Base-by-base conservation (phyloP, 345 rosid genomes). In the Streptanthus diversifolius region DNA sequence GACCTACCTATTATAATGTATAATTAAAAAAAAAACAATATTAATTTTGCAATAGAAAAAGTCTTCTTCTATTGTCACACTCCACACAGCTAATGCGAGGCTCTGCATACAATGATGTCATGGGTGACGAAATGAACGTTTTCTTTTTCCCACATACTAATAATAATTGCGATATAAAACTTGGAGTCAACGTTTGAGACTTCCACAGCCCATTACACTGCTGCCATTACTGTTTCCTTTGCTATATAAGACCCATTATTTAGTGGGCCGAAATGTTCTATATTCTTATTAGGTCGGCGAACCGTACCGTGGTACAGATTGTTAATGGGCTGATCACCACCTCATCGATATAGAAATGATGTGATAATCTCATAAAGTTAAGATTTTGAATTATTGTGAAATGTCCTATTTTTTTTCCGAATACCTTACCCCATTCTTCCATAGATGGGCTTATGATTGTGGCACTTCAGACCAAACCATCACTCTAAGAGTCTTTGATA, bases 21-120 rank as follows among this genome's bases (percentile, higher is more conserved):
- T 27, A 1, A 22, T 51, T 21, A 7, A 45, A 52, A 52, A 24
- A 49, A n/a, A n/a, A n/a, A n/a, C n/a, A 11, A 44, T 54, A 24
- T 39, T 30, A 68, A 6, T 64, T 27, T 52, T 55, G 33, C 11
- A 39, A 75, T 54, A 14, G n/a, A 7, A 74, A 49, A 48, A 74
- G 63, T 67, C 66, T 59, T 51, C 54, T 49, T 59, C 68, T 40
- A 29, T 68, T 60, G 63, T 66, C 68, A 51, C 73, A 59, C 56
- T 62, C 70, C 59, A 62, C 78, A 73, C 66, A 65, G 64, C 71
- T 49, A 43, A 75, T 32, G 69, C 30, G 40, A 75, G 64, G 8
- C 40, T 52, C 70, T 60, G 79, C 74, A 75, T 75, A 74, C 22
- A 39, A 0, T 57, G 61, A 70, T 64, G 71, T 77, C 72, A 77